phyloP scores from a whole-genome alignment of 495 filamentous ascomycete species.

The Neurospora sp. region DNA sequence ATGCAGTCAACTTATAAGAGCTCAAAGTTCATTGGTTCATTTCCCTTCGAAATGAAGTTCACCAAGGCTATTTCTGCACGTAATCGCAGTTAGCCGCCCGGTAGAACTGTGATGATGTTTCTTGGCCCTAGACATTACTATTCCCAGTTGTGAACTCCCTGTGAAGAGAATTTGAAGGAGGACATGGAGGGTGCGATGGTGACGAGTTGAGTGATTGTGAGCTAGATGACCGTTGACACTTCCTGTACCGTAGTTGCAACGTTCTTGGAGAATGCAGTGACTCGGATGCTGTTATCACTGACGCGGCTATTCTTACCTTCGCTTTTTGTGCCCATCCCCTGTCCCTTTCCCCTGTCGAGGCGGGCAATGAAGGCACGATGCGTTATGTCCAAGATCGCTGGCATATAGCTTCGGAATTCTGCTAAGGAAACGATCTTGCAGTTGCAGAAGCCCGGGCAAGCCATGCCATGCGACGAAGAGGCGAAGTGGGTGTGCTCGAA shows the following conservation, averaged over 20 bases:
- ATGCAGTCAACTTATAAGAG: neutral
- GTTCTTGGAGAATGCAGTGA: neutral
- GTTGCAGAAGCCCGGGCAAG: neutral
- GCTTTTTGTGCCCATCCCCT: neutral
- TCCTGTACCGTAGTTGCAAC: neutral
- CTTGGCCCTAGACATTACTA: neutral
- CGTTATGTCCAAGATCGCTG: neutral
- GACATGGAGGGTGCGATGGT: neutral
- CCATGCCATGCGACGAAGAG: neutral
- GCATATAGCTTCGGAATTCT: neutral
- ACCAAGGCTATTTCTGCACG: neutral
- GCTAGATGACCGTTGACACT: neutral
- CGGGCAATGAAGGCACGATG: neutral
- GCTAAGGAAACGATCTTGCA: neutral
- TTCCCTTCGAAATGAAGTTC: neutral
- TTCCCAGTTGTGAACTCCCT: neutral
- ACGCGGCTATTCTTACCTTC: neutral
- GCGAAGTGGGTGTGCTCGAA: neutral
- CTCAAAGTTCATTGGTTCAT: neutral
- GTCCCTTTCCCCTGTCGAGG: neutral
- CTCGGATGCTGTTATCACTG: neutral
- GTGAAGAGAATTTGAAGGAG: neutral
- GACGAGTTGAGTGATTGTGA: neutral
- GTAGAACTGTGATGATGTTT: neutral
- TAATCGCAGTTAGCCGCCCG: conserved; percentile 11